Percentiles rank a stretch among this genome's conserved stretches.
Conservation (phyloP, 257 asterid species). For the Nicotiana knightiana region DNA sequence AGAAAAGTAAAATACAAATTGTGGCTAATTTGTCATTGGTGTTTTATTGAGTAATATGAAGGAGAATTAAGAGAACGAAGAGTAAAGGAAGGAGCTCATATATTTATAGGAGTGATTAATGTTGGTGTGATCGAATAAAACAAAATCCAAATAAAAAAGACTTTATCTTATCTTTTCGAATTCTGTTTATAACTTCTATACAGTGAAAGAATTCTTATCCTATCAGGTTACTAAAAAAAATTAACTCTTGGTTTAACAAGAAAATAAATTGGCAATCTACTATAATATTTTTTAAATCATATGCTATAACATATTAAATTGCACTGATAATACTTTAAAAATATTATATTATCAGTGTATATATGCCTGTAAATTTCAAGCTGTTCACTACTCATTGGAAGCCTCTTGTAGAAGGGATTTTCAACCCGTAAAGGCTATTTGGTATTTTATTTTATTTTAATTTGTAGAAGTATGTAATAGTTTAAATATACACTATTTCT, state of each 20-base stretch:
- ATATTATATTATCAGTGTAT: too few relatives aligned
- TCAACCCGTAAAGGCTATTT: neutral
- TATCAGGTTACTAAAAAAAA: neutral
- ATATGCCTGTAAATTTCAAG: too few relatives aligned
- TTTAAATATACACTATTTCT: neutral
- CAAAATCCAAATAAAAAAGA: neutral
- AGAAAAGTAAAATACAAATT: conserved; percentile 11
- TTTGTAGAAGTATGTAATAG: neutral
- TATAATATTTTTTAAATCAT: too few relatives aligned
- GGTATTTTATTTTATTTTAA: neutral
- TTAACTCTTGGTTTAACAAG: neutral
- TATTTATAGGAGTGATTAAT: neutral
- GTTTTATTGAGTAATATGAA: neutral
- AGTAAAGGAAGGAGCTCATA: neutral
- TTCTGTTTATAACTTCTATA: neutral
- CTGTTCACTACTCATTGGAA: neutral
- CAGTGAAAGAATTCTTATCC: neutral
- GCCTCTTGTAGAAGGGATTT: conserved; percentile 8
- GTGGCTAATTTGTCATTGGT: neutral
- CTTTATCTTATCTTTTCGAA: neutral
- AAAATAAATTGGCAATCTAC: too few relatives aligned
- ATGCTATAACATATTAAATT: too few relatives aligned
- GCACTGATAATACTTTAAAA: too few relatives aligned
- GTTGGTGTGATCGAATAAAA: neutral
- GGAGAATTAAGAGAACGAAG: neutral